phyloP scores from a whole-genome alignment of 2,329 filamentous ascomycete species.

The Diplodia intermedia region DNA sequence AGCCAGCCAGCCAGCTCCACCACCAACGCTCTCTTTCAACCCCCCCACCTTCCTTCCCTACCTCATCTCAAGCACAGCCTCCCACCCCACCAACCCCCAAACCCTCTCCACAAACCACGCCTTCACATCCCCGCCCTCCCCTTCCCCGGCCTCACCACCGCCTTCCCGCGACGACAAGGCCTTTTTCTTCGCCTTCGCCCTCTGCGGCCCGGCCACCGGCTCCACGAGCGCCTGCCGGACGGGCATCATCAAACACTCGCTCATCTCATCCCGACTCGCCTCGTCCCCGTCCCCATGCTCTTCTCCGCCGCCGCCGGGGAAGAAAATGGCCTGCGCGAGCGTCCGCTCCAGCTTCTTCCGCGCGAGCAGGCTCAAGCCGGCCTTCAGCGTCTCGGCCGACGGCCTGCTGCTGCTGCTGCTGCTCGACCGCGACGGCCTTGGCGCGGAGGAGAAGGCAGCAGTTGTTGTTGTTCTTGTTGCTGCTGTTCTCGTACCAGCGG shows the following conservation, averaged over 20 bases:
- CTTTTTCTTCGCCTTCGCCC: not conserved
- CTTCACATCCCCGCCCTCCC: slow-evolving; percentile 49
- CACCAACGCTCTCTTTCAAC: not conserved
- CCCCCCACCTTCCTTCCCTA: too few species aligned
- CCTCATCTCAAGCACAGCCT: slow-evolving; percentile 38
- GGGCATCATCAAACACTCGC: slow-evolving; percentile 53
- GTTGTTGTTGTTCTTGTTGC: not conserved
- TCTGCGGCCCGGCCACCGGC: slow-evolving; percentile 39
- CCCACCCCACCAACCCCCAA: slow-evolving; percentile 66
- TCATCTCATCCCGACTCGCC: slow-evolving; percentile 44
- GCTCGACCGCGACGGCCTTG: not conserved
- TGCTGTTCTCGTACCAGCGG: too few species aligned
- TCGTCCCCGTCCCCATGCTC: slow-evolving; percentile 36
- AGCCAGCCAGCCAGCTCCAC: too few species aligned
- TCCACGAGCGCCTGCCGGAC: slow-evolving; percentile 38
- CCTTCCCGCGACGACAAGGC: too few species aligned
- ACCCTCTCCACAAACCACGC: slow-evolving; percentile 64
- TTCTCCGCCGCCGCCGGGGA: too few species aligned
- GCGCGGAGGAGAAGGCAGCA: not conserved
- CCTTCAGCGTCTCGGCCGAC: slow-evolving; percentile 39
- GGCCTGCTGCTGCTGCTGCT: not conserved
- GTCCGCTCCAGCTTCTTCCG: slow-evolving; percentile 55
- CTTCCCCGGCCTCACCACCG: not conserved
- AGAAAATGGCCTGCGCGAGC: slow-evolving; percentile 53
- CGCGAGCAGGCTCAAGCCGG: slow-evolving; percentile 45